Evolutionary conservation across 192 early-diverging fungal species (phyloP), one percentile per base, ranked within the genome.

Genomic region (Coemansia sp.): DNA sequence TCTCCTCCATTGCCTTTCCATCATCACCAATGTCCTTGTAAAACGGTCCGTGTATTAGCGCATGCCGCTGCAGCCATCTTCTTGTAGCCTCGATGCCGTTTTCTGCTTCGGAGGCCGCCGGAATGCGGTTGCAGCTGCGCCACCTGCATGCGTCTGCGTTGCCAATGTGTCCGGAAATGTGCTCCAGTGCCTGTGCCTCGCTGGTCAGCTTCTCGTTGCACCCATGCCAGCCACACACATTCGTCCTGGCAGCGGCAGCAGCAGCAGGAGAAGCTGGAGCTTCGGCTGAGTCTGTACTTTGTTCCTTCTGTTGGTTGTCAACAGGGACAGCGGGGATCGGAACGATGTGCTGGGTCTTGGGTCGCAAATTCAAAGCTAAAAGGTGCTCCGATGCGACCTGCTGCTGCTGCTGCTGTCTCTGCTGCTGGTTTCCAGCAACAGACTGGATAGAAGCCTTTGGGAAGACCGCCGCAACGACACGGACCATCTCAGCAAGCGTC

Each of bases 391-490:
- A n/a, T n/a, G 62, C 2, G 7, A 20, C 22, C 48, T 46, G 69
- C 50, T 33, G 54, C 22, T 58, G 66, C 48, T 43, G 36, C 54
- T 62, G 68, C 25, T 57, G 57, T 9, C 20, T 35, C 65, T 45
- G 48, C 15, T 32, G 42, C 29, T 36, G 63, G 7, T 14, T 48
- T 42, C 35, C 50, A 52, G n/a, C 36, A 14, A 67, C 52, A n/a
- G 34, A 65, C 36, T 75, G 73, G 45, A 76, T 17, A 0, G 40
- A 45, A 4, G 80, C 58, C 17, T 67, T 76, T 41, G 80, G 71
- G 48, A 82, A 82, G 17, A 82, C 80, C 0, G 80, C 80, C 0
- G 74, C 60, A 4, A 82, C 68, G 7, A 82, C 80, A 5, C 75
- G 80, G 36, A 74, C 68, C 40, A 82, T 77, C 60, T 82, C 80